phyloP scores from a whole-genome alignment of 192 early-diverging fungal genomes.

The Coemansia sp. region DNA sequence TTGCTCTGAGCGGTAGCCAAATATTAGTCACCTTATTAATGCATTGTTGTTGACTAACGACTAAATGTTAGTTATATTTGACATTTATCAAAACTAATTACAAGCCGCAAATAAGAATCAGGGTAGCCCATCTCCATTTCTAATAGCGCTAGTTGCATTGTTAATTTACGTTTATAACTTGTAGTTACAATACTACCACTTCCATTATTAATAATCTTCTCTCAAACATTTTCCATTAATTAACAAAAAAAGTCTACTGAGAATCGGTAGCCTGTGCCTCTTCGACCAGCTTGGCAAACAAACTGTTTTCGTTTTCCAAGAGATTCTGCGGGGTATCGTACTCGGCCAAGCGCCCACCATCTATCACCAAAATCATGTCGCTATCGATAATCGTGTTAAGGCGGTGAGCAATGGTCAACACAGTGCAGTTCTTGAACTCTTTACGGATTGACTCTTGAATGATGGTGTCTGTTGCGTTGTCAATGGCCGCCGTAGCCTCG shows the following conservation, averaged over 20 bases:
- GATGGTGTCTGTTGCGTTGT: constrained; percentile 62
- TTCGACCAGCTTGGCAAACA: constrained; percentile 64
- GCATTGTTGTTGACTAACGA: no score
- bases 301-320: constrained; percentile 47
- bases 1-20: no score
- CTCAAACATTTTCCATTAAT: no score
- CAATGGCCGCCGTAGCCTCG: constrained; percentile 81
- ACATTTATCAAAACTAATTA: no score
- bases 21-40: constrained; percentile 30
- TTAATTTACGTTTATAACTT: no score
- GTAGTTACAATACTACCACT: constrained; percentile 55
- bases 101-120: no score
- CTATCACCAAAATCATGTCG: constrained; percentile 75
- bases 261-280: constrained; percentile 53
- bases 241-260: constrained; percentile 22
- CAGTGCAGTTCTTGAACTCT: constrained; percentile 75
- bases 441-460: constrained; percentile 75
- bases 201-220: background rate
- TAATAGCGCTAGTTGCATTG: no score
- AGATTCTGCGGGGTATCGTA: constrained; percentile 60
- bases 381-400: constrained; percentile 53
- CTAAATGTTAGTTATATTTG: no score
- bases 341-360: constrained; percentile 68
- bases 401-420: constrained; percentile 77
- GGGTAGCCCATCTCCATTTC: no score